A percentile compares a stretch with the other conserved stretches of the same genome.
Evolutionary conservation across 495 filamentous ascomycete genomes (phyloP).

Genomic region (Aspergillus taichungensis): DNA sequence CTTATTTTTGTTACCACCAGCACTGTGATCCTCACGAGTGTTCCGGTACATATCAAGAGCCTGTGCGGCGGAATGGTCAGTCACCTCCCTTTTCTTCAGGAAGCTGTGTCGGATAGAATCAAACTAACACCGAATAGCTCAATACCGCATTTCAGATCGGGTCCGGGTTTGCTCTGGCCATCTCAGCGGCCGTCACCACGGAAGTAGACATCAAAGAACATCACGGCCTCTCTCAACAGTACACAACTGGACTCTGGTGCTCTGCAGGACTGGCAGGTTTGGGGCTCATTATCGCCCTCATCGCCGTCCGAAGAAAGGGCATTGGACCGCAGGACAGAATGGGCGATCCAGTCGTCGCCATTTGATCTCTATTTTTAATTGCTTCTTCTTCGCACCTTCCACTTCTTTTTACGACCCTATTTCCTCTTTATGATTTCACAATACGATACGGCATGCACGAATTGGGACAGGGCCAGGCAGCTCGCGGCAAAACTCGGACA

Average conservation of each 20-base stretch:
- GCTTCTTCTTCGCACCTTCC: too few species aligned
- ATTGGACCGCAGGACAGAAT: conserved; percentile 23
- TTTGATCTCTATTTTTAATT: conserved; percentile 10
- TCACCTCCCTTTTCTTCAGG: not conserved
- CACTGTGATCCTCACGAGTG: conserved; percentile 26
- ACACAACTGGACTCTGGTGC: conserved; percentile 30
- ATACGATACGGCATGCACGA: too few species aligned
- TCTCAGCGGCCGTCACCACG: conserved; percentile 28
- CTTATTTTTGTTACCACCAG: conserved; percentile 31
- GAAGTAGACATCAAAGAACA: conserved; percentile 25
- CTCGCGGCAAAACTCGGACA: too few species aligned
- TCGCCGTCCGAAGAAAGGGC: conserved; percentile 21
- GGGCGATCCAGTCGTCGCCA: conserved; percentile 15
- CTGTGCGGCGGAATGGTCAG: conserved; percentile 29
- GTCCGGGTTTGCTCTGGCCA: conserved; percentile 27
- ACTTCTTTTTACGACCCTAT: too few species aligned
- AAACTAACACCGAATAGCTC: conserved; percentile 13
- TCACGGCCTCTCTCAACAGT: conserved; percentile 23
- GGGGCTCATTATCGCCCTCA: conserved; percentile 20
- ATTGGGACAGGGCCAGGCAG: too few species aligned
- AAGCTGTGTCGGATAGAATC: not conserved
- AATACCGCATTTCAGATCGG: conserved; percentile 35
- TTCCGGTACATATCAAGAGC: conserved; percentile 26
- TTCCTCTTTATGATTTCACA: too few species aligned
- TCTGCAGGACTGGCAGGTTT: conserved; percentile 24